A percentile compares a stretch with the other conserved stretches of the same genome.
These are phyloP conservation scores for Talaromyces sp. DNA, from an alignment of 2,329 filamentous ascomycete genomes.

Conservation along the genomic window DNA sequence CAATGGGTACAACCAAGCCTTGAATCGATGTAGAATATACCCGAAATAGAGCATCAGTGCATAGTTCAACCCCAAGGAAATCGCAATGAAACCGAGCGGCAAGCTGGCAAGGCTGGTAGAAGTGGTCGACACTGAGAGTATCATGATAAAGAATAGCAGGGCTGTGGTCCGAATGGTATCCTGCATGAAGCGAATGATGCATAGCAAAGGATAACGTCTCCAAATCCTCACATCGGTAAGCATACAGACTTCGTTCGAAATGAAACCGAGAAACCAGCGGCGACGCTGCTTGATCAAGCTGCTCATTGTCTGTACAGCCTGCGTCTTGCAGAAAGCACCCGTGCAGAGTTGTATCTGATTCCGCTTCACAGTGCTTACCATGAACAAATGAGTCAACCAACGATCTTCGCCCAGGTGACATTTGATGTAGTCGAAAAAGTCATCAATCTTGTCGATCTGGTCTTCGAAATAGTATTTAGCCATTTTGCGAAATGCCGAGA, in stretches of 20 bases:
- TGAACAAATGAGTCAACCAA: slow-evolving; percentile 97
- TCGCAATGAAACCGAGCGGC: slow-evolving; percentile 88
- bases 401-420: slow-evolving; percentile 92
- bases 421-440: slow-evolving; percentile 95
- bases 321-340: slow-evolving; percentile 96
- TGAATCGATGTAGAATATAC: slow-evolving; percentile 79
- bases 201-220: slow-evolving; percentile 83
- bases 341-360: slow-evolving; percentile 99
- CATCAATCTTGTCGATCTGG: slow-evolving; percentile 91
- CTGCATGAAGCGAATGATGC: slow-evolving; percentile 86
- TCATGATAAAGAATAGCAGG: slow-evolving; percentile 89
- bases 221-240: slow-evolving; percentile 89
- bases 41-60: slow-evolving; percentile 95
- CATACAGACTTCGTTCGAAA: slow-evolving; percentile 98
- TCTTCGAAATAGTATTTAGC: slow-evolving; percentile 98
- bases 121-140: slow-evolving; percentile 80
- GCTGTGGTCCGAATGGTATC: slow-evolving; percentile 95
- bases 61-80: slow-evolving; percentile 92
- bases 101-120: slow-evolving; percentile 74
- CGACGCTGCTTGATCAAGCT: slow-evolving; percentile 91
- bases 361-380: slow-evolving; percentile 90
- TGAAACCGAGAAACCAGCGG: slow-evolving; percentile 94
- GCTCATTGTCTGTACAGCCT: slow-evolving; percentile 84
- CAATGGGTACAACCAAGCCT: slow-evolving; percentile 90
- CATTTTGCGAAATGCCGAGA: slow-evolving; percentile 95